Base-by-base conservation (phyloP, 1,284 basidiomycete genomes). In the Malassezia arunalokei region DNA sequence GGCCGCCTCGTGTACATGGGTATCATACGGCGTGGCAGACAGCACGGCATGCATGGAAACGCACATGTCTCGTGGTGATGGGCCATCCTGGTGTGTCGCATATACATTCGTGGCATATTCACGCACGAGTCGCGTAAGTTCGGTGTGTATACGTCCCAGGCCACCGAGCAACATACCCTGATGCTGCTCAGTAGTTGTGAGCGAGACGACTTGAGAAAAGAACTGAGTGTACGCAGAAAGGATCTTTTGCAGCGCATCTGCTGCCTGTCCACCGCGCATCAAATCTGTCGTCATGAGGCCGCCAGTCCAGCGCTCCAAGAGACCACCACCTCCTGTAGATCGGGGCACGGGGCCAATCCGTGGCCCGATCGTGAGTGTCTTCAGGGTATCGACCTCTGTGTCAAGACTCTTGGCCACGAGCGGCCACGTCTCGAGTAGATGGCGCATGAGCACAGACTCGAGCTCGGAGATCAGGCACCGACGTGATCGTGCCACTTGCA, bases 371-470 rank as follows among this genome's bases (percentile, higher is more conserved):
- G 39, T 17, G 6, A 54, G 42, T 2, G 35, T 11, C 15, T 55
- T 27, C 12, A 70, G 39, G 6, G 59, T 51, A 8, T 56, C 31
- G 15, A 70, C 59, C 30, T 65, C 62, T 5, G 60, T 59, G 45
- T 67, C 64, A 3, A 70, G 48, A 14, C 54, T 51, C 9, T 58
- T 47, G 35, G 66, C 64, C 20, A 68, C 24, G 2, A 60, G 37
- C 0, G 69, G 66, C 51, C 62, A 71, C 1, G 62, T 51, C 2
- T 57, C 32, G 28, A 71, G 57, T 39, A 68, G 60, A 49, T 65
- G 63, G 14, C 58, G 53, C 57, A 70, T 62, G 39, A 66, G 41
- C 5, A 56, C 59, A 1, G 43, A n/a, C 44, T 66, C 57, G 8
- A 71, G 40, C 17, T 62, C 44, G n/a, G 54, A 41, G 24, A 49